A percentile compares a stretch with the other conserved stretches of the same genome.
Conservation (phyloP, 495 filamentous ascomycete genomes). For the Podospora appendiculata region DNA sequence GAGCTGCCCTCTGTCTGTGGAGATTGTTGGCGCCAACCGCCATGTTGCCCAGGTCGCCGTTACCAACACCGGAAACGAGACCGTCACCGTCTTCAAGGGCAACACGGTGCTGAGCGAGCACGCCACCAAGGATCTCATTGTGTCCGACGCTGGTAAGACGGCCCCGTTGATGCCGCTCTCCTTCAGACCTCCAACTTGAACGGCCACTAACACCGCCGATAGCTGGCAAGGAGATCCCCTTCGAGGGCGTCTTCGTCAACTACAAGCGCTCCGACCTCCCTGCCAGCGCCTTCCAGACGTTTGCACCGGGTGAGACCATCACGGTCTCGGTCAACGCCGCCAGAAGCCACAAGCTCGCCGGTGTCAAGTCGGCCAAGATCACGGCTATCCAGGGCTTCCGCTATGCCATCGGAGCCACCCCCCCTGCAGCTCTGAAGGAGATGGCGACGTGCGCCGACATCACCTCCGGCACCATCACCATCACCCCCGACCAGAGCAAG, state of each 20-base stretch:
- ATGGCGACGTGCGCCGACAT: too few relatives aligned
- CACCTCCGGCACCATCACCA: too few relatives aligned
- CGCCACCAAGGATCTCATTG: slow-evolving; percentile 18
- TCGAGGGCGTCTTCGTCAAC: slow-evolving; percentile 21
- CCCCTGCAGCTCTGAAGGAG: too few relatives aligned
- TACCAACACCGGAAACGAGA: slow-evolving; percentile 20
- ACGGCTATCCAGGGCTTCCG: too few relatives aligned
- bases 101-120: slow-evolving; percentile 22
- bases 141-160: slow-evolving; percentile 7
- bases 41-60: slow-evolving; percentile 21
- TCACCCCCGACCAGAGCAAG: too few relatives aligned
- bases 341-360: too few relatives aligned
- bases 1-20: slow-evolving; percentile 21
- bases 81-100: slow-evolving; percentile 23
- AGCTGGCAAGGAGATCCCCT: slow-evolving; percentile 11
- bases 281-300: slow-evolving; percentile 18
- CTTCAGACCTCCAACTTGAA: too few relatives aligned
- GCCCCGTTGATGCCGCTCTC: too few relatives aligned
- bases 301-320: slow-evolving; percentile 19
- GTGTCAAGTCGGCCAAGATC: too few relatives aligned
- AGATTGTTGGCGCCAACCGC: slow-evolving; percentile 9
- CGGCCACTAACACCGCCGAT: too few relatives aligned
- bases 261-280: slow-evolving; percentile 15
- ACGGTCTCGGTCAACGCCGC: neutral
- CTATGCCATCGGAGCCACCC: too few relatives aligned